Conservation (phyloP, 23 red algal genomes). For the Gracilaria caudata region DNA sequence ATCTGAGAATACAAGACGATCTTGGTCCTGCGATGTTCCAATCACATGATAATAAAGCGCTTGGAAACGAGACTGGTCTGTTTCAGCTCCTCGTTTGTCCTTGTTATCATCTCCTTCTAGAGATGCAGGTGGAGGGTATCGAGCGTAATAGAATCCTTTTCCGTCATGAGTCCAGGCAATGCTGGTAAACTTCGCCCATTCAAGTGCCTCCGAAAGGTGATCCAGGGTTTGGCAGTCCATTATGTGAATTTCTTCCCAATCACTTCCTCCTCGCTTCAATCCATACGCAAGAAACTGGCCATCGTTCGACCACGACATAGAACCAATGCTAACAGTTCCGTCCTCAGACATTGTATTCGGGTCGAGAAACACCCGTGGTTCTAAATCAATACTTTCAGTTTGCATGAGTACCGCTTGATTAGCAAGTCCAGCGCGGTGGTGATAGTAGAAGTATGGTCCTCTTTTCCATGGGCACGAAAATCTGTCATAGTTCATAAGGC, state of each 20-base stretch:
- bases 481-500: constrained; percentile 75
- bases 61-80: constrained; percentile 54
- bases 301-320: constrained; percentile 52
- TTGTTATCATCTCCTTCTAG: constrained; percentile 53
- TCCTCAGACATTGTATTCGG: constrained; percentile 76
- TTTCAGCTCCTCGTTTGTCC: constrained; percentile 76
- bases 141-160: constrained; percentile 78
- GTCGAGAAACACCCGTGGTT: constrained; percentile 73
- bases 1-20: constrained; percentile 57
- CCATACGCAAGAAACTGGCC: constrained; percentile 70
- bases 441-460: constrained; percentile 59
- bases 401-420: constrained; percentile 82
- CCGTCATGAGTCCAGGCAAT: constrained; percentile 78
- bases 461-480: constrained; percentile 45
- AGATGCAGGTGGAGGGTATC: constrained; percentile 58
- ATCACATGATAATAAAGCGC: constrained; percentile 62
- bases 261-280: constrained; percentile 61
- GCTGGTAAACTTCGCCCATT: constrained; percentile 82
- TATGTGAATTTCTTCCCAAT: constrained; percentile 77
- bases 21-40: constrained; percentile 63
- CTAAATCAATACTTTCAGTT: constrained; percentile 31
- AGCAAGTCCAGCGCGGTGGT: constrained; percentile 56
- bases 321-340: constrained; percentile 69
- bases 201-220: constrained; percentile 43
- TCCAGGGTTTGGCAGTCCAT: constrained; percentile 55